Evolutionary conservation across 805 yeast genomes (phyloP), one percentile per base, ranked within the genome.

Genomic region (Kockiozyma suomiensis): DNA sequence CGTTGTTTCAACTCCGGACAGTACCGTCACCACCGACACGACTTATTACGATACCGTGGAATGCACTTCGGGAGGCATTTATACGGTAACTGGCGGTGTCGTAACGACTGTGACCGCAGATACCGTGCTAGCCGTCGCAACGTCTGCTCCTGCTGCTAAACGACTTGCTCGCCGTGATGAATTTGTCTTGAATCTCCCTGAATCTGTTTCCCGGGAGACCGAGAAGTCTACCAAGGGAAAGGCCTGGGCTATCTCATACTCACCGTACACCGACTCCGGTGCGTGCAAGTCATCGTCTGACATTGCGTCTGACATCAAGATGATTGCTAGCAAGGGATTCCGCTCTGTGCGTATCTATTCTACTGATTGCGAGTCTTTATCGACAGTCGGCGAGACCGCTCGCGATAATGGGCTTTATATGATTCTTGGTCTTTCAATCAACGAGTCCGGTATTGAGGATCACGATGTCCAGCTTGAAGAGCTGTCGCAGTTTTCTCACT

Each of bases 351-450:
- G 97, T 77, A 72, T 90, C 54, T 92, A 92, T 72, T 96, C 96
- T 68, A 87, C 89, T 59, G 97, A 92, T 74, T 92, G 97, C 77
- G 79, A 82, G 72, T 82, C 87, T 26, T 74, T 88, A 50, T 70
- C 79, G 32, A 84, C 87, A 2, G 84, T 90, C 40, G 49, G 56
- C 25, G 15, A 28, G 12, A 40, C 43, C 12, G 56, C 56, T 7
- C 48, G 33, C 7, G 79, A 41, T n/a, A 23, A 23, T 3, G 47
- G 52, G 7, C 84, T 68, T 89, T 94, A 76, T 41, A 83, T 91
- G 59, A 87, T 88, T 74, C 97, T 90, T 78, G 97, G 97, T 50
- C 80, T 92, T 74, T 91, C 92, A 90, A 85, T 92, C 64, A 72
- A 79, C 43, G 62, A 66, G 63, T 78, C 72, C 30, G 96, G 96